Conservation (phyloP, 495 filamentous ascomycete species). For the Collariella sp. region DNA sequence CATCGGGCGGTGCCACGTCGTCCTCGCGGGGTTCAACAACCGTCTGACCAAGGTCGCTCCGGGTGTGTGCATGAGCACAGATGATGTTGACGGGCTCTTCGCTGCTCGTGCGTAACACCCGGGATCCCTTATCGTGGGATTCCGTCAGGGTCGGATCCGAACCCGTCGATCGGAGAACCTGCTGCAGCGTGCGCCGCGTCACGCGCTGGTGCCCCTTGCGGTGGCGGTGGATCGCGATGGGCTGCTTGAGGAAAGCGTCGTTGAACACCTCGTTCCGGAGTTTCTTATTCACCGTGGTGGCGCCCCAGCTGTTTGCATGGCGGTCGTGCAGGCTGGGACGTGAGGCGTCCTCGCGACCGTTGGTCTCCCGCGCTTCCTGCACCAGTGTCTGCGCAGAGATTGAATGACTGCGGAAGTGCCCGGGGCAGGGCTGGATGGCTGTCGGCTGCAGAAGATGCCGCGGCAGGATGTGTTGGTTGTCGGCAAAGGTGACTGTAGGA, state of each 20-base stretch:
- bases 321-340: conserved; percentile 41
- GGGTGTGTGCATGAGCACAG: conserved; percentile 20
- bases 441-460: conserved; percentile 57
- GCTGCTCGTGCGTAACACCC: not conserved
- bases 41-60: conserved; percentile 26
- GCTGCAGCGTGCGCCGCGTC: conserved; percentile 36
- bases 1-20: conserved; percentile 28
- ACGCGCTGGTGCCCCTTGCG: conserved; percentile 57
- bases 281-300: conserved; percentile 85
- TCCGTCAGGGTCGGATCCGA: conserved; percentile 25
- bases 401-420: conserved; percentile 33
- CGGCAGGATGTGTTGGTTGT: conserved; percentile 93
- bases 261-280: conserved; percentile 87
- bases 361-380: conserved; percentile 2
- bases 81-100: conserved; percentile 6
- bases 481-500: conserved; percentile 88
- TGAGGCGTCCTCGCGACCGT: not conserved
- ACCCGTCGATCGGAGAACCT: conserved; percentile 26
- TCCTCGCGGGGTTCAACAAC: conserved; percentile 10
- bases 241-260: conserved; percentile 83
- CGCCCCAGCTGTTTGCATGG: conserved; percentile 75
- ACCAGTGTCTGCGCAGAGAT: conserved; percentile 16
- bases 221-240: conserved; percentile 52
- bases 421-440: conserved; percentile 10
- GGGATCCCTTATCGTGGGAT: conserved; percentile 11